Evolutionary conservation across 495 filamentous ascomycete species (phyloP).

Genomic region (Neurospora cerealis): DNA sequence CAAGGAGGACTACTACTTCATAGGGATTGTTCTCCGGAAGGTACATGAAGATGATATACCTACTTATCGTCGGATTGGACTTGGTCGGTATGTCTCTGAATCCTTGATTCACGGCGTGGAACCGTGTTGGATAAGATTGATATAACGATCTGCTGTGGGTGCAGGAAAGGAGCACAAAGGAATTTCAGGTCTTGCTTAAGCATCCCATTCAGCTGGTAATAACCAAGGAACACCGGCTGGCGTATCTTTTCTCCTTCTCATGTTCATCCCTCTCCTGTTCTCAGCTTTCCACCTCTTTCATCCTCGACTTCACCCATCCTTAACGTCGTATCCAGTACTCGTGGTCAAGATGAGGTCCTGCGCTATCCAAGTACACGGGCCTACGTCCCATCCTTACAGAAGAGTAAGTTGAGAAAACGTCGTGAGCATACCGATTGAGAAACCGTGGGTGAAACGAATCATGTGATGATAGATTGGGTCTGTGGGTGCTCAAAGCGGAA

Average conservation of each 20-base stretch:
- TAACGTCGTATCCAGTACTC: no score
- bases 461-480: neutral
- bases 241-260: neutral
- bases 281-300: no score
- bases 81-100: no score
- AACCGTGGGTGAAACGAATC: neutral
- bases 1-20: no score
- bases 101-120: neutral
- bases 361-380: no score
- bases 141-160: neutral
- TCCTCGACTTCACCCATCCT: no score
- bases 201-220: neutral
- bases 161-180: neutral
- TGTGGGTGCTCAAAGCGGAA: neutral
- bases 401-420: no score
- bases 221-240: neutral
- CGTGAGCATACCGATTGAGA: neutral
- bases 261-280: no score
- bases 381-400: no score
- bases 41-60: no score
- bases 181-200: neutral
- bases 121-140: neutral
- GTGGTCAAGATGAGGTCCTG: no score
- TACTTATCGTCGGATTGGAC: neutral
- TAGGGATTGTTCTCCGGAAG: no score